Evolutionary conservation across 2,329 filamentous ascomycete species (phyloP), one percentile per base, ranked within the genome.

Genomic region (Phaeoacremonium minimum): DNA sequence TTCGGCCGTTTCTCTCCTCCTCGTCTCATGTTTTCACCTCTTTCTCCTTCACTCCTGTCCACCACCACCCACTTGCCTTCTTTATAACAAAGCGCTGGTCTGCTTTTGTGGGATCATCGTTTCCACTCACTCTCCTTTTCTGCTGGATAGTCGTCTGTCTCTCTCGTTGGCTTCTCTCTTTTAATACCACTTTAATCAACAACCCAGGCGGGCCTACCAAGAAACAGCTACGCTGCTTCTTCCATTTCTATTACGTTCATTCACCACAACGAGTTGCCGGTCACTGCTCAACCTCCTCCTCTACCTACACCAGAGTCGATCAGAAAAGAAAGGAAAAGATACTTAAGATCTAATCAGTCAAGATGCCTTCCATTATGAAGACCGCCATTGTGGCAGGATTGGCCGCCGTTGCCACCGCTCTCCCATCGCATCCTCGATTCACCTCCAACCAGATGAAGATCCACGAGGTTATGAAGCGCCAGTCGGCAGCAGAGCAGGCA

Each of bases 301-400:
- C n/a, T n/a, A n/a, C n/a, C n/a, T n/a, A n/a, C n/a, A n/a, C n/a
- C n/a, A n/a, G n/a, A n/a, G n/a, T 38, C 39, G 45, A 50, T 46
- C 45, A 40, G 41, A 48, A 51, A 40, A 51, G 43, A 44, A 47
- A 47, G 41, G 41, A 41, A 37, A 41, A 33, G 33, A 35, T 32
- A 37, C 14, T 15, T 36, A 15, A 30, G 32, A 42, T 15, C 28
- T 47, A 45, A 48, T 48, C 37, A 48, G 60, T 50, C 61, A 63
- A 57, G 30, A 69, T 70, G 66, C 64, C 66, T 61, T 68, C 63
- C 33, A 49, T 67, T 44, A 68, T 63, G 54, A 73, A 67, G 60
- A 63, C 58, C 38, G 52, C 53, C 30, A 46, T 65, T 43, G 49
- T 74, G 44, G 64, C 66, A 37, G 62, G 63, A 46, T 56, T 77